These are phyloP conservation scores for Cordyceps cicadae DNA, from an alignment of 2,329 filamentous ascomycete species.

Conservation along the genomic window DNA sequence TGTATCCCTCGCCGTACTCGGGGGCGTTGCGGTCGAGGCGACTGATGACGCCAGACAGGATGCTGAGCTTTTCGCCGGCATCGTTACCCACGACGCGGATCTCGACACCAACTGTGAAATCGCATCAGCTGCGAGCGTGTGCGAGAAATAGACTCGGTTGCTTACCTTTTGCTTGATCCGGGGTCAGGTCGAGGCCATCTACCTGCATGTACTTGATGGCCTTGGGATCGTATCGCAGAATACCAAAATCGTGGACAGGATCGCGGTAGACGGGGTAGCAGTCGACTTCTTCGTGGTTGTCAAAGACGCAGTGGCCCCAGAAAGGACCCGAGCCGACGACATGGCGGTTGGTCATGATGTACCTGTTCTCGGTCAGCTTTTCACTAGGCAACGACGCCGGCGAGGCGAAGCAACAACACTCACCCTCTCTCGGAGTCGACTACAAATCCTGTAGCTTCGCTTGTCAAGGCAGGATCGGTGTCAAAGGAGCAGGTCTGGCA, in stretches of 20 bases:
- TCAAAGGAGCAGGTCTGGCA: conserved; percentile 97
- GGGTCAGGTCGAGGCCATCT: conserved; percentile 67
- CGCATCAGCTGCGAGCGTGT: not conserved
- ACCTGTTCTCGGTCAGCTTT: conserved; percentile 31
- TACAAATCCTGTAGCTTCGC: conserved; percentile 94
- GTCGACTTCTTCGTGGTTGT: conserved; percentile 96
- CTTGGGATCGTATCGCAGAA: conserved; percentile 90
- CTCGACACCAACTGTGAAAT: conserved; percentile 67
- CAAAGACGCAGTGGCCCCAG: conserved; percentile 97
- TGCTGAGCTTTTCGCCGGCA: conserved; percentile 96
- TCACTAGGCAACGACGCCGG: not conserved
- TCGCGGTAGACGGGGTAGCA: conserved; percentile 96
- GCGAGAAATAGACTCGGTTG: not conserved
- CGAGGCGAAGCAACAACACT: conserved; percentile 23
- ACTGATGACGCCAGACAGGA: conserved; percentile 94
- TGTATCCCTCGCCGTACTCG: conserved; percentile 95
- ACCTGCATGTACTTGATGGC: conserved; percentile 97
- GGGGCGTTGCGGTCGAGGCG: conserved; percentile 92
- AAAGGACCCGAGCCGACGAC: conserved; percentile 94
- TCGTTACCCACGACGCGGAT: conserved; percentile 98
- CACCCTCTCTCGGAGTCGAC: conserved; percentile 86
- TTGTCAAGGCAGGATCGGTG: conserved; percentile 87
- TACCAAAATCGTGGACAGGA: conserved; percentile 96
- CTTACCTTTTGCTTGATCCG: conserved; percentile 68
- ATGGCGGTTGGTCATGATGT: conserved; percentile 82